These are phyloP conservation scores for Irpex lacteus DNA, from an alignment of 1,284 basidiomycete species.

Conservation along the genomic window DNA sequence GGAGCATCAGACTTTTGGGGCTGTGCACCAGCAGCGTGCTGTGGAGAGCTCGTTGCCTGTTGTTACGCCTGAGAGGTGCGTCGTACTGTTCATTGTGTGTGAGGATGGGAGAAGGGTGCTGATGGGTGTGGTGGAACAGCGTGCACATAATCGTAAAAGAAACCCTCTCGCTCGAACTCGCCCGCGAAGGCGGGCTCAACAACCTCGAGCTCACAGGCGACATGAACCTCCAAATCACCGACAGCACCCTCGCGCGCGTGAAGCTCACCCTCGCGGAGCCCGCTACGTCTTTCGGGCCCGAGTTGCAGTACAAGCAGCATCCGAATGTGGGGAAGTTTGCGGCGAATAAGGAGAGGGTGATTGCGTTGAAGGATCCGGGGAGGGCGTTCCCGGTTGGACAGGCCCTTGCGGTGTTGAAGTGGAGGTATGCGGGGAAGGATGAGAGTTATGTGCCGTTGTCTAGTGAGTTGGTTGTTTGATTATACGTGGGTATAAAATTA, in stretches of 20 bases:
- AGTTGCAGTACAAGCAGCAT: slow-evolving; percentile 94
- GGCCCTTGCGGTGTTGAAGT: slow-evolving; percentile 85
- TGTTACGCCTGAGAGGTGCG: slow-evolving; percentile 62
- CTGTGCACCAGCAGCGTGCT: slow-evolving; percentile 26
- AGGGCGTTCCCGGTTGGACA: slow-evolving; percentile 89
- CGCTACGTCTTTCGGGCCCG: slow-evolving; percentile 63
- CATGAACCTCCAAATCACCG: slow-evolving; percentile 88
- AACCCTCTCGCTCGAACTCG: slow-evolving; percentile 74
- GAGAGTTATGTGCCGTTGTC: slow-evolving; percentile 90
- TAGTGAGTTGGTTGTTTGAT: slow-evolving; percentile 51
- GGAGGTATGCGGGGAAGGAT: slow-evolving; percentile 90
- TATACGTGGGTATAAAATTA: slow-evolving; percentile 6
- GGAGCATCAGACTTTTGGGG: slow-evolving; percentile 32
- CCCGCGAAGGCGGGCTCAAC: slow-evolving; percentile 89
- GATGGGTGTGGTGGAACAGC: slow-evolving; percentile 37
- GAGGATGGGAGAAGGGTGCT: background rate
- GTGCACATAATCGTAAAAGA: slow-evolving; percentile 89
- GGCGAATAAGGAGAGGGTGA: slow-evolving; percentile 64
- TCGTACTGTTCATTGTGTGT: background rate
- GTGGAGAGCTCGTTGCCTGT: slow-evolving; percentile 67
- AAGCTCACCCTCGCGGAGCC: slow-evolving; percentile 66
- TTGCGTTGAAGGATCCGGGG: slow-evolving; percentile 84
- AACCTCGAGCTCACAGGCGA: slow-evolving; percentile 92
- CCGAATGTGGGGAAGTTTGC: slow-evolving; percentile 91
- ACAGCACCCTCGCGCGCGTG: slow-evolving; percentile 75